These are phyloP conservation scores for Elaeis oleifera DNA, from an alignment of 202 grass and related monocot species.

Conservation along the genomic window DNA sequence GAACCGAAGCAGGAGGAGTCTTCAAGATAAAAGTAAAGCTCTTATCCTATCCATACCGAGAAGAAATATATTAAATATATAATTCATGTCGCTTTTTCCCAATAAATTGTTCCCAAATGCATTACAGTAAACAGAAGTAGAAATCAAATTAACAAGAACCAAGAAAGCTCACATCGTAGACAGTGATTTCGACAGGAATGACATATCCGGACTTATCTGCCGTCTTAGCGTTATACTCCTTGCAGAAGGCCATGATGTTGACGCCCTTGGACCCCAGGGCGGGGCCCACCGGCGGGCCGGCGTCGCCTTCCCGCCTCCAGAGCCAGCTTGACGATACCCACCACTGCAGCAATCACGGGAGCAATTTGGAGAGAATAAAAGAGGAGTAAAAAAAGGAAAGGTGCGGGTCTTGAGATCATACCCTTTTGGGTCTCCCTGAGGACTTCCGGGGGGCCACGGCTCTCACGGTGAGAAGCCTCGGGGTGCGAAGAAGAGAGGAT, in stretches of 20 bases:
- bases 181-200: slow-evolving; percentile 97
- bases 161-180: slow-evolving; percentile 64
- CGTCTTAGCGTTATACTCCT: slow-evolving; percentile 97
- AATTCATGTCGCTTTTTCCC: too few species aligned
- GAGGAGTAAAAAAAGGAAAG: neutral
- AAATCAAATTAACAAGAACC: too few species aligned
- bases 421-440: slow-evolving; percentile 73
- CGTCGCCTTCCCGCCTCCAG: slow-evolving; percentile 92
- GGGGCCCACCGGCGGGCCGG: slow-evolving; percentile 84
- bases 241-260: slow-evolving; percentile 96
- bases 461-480: slow-evolving; percentile 49
- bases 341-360: slow-evolving; percentile 33
- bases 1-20: slow-evolving; percentile 84
- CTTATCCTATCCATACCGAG: slow-evolving; percentile 56
- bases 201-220: slow-evolving; percentile 88
- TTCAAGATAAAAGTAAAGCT: slow-evolving; percentile 97
- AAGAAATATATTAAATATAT: neutral
- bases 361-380: neutral
- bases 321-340: slow-evolving; percentile 67
- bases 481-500: neutral
- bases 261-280: slow-evolving; percentile 91
- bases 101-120: too few species aligned
- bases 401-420: neutral
- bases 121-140: too few species aligned
- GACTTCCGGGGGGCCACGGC: slow-evolving; percentile 80